A percentile compares a stretch with the other conserved stretches of the same genome.
Evolutionary conservation across 805 yeast genomes (phyloP).

Genomic region (Candida boleticola): DNA sequence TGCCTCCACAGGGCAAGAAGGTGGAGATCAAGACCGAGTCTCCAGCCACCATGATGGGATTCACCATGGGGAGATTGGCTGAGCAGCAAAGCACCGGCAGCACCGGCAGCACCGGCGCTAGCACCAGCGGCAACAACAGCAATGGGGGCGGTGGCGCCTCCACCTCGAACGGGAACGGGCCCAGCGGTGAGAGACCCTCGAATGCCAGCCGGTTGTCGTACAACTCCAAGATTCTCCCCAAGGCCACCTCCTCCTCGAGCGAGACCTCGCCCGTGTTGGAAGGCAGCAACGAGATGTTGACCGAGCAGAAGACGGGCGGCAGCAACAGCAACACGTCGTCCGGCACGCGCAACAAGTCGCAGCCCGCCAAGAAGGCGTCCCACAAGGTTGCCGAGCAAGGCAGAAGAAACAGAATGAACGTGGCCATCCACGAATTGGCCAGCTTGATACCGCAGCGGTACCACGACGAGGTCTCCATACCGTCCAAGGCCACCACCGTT

Average conservation of each 20-base stretch:
- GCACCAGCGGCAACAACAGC: not conserved
- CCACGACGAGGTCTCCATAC: slow-evolving; percentile 58
- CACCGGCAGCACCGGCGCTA: not conserved
- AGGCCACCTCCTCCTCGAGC: slow-evolving; percentile 4
- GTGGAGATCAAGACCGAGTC: slow-evolving; percentile 19
- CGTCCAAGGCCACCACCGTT: slow-evolving; percentile 93
- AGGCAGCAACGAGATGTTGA: not conserved
- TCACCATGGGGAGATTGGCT: slow-evolving; percentile 45
- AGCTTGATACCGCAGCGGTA: slow-evolving; percentile 61
- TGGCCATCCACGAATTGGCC: slow-evolving; percentile 76
- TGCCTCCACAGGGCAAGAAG: slow-evolving; percentile 37
- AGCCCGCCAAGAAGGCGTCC: slow-evolving; percentile 55
- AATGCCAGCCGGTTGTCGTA: slow-evolving; percentile 5
- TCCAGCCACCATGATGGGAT: slow-evolving; percentile 40
- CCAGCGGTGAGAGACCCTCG: not conserved
- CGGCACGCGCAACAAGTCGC: not conserved
- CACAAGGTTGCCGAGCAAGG: slow-evolving; percentile 98
- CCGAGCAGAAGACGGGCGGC: slow-evolving; percentile 1
- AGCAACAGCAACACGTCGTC: not conserved
- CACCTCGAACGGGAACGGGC: too few relatives aligned
- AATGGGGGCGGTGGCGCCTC: not conserved
- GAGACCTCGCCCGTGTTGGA: slow-evolving; percentile 7
- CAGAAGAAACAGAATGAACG: slow-evolving; percentile 86
- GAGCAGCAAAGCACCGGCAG: slow-evolving; percentile 20
- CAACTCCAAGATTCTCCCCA: slow-evolving; percentile 5